Conservation (phyloP, 495 filamentous ascomycete genomes). For the Opeltia flavorubescens region DNA sequence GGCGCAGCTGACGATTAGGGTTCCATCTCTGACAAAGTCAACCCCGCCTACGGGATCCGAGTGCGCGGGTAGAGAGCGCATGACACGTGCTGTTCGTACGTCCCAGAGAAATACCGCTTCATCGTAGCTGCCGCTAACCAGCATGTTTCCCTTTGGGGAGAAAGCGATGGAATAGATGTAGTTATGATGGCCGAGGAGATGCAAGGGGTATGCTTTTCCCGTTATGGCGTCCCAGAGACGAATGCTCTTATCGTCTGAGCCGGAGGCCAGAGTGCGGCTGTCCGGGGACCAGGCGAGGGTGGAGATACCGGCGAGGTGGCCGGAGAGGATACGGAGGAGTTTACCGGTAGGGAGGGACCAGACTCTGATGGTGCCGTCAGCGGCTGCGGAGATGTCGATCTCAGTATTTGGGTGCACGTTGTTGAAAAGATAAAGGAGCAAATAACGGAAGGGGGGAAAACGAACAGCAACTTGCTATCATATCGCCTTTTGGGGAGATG, state of each 20-base stretch:
- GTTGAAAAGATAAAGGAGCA: neutral
- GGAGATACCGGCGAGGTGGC: conserved; percentile 82
- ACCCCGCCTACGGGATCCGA: conserved; percentile 89
- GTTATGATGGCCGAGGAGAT: conserved; percentile 80
- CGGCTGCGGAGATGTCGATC: conserved; percentile 33
- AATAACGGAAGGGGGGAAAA: conserved; percentile 2
- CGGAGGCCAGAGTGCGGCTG: conserved; percentile 70
- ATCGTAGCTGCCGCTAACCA: conserved; percentile 89
- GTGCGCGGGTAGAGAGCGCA: conserved; percentile 87
- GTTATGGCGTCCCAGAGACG: conserved; percentile 79
- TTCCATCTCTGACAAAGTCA: conserved; percentile 85
- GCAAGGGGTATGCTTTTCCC: conserved; percentile 45
- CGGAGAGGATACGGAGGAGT: conserved; percentile 76
- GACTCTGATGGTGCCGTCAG: conserved; percentile 77
- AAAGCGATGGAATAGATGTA: conserved; percentile 91
- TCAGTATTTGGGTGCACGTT: neutral
- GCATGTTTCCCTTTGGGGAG: conserved; percentile 89
- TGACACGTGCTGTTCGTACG: conserved; percentile 64
- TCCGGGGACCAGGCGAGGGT: conserved; percentile 86
- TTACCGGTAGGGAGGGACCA: conserved; percentile 72
- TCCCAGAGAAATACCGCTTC: conserved; percentile 97
- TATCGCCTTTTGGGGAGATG: conserved; percentile 77
- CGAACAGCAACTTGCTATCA: conserved; percentile 77
- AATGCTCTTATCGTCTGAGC: conserved; percentile 92
- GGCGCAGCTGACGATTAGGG: conserved; percentile 76